Conservation (phyloP, 73 alveolate genomes). For the Tetrahymena elliotti region DNA sequence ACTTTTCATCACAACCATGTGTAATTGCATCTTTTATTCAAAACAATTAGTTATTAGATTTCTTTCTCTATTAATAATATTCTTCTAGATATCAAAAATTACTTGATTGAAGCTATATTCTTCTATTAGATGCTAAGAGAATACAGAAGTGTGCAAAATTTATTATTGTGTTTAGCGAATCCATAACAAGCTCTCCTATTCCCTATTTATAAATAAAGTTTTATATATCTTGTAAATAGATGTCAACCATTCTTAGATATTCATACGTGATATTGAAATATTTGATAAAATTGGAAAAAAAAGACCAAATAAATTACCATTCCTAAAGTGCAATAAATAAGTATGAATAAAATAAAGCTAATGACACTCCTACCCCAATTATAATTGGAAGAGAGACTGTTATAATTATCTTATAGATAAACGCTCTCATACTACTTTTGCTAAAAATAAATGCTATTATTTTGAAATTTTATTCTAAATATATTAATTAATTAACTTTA, state of each 20-base stretch:
- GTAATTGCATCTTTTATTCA: background rate
- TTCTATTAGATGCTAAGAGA: background rate
- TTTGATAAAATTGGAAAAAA: background rate
- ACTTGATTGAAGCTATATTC: background rate
- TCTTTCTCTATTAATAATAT: background rate
- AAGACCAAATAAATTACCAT: background rate
- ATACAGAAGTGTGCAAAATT: background rate
- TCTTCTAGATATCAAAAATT: background rate
- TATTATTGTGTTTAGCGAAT: background rate
- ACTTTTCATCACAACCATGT: background rate
- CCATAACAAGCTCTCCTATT: background rate
- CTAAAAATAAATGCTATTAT: background rate
- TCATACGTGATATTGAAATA: no score
- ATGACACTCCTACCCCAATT: background rate
- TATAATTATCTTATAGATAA: background rate
- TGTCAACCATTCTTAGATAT: no score
- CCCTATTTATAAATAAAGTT: background rate
- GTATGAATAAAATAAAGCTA: background rate
- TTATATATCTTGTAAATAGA: no score
- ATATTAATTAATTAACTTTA: no score
- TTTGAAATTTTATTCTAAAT: background rate
- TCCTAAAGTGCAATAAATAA: background rate
- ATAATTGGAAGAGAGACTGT: background rate
- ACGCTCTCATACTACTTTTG: background rate
- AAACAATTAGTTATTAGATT: background rate